A percentile compares a stretch with the other conserved stretches of the same genome.
Conservation (phyloP, 73 alveolate genomes). For the Tetrahymena malaccensis region DNA sequence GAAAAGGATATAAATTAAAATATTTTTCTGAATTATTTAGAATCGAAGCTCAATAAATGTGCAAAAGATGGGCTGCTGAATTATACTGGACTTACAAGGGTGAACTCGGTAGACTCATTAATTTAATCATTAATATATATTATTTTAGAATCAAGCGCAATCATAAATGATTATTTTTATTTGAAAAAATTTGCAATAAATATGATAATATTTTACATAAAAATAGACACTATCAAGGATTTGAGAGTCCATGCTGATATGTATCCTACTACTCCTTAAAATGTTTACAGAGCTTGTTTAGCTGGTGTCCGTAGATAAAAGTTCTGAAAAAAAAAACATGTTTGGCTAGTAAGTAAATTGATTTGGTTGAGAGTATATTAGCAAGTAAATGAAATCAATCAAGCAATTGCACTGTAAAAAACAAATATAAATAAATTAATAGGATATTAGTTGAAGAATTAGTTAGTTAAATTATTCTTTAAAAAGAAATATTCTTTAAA, state of each 20-base stretch:
- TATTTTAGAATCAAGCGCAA: not conserved
- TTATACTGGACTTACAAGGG: slow-evolving; percentile 41
- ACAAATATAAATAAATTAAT: not conserved
- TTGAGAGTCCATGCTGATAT: slow-evolving; percentile 71
- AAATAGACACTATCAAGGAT: slow-evolving; percentile 58
- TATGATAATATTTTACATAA: not conserved
- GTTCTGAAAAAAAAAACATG: slow-evolving; percentile 55
- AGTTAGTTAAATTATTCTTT: not conserved
- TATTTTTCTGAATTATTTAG: not conserved
- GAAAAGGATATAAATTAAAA: not conserved
- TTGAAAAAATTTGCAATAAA: slow-evolving; percentile 1
- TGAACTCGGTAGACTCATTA: slow-evolving; percentile 35
- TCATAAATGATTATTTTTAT: slow-evolving; percentile 10
- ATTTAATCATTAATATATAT: not conserved
- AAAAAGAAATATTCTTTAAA: not conserved
- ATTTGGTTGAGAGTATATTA: not conserved
- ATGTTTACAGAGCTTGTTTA: slow-evolving; percentile 77
- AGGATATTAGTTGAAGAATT: not conserved
- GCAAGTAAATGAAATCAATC: not conserved
- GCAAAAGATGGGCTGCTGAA: slow-evolving; percentile 77
- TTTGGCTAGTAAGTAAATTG: not conserved
- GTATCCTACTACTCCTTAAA: slow-evolving; percentile 66
- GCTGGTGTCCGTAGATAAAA: slow-evolving; percentile 85
- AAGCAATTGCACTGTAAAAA: not conserved
- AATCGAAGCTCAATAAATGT: slow-evolving; percentile 76